Percentiles rank a stretch among this genome's conserved stretches.
Evolutionary conservation across 257 asterid genomes (phyloP).

Genomic region (Nicotiana otophora): DNA sequence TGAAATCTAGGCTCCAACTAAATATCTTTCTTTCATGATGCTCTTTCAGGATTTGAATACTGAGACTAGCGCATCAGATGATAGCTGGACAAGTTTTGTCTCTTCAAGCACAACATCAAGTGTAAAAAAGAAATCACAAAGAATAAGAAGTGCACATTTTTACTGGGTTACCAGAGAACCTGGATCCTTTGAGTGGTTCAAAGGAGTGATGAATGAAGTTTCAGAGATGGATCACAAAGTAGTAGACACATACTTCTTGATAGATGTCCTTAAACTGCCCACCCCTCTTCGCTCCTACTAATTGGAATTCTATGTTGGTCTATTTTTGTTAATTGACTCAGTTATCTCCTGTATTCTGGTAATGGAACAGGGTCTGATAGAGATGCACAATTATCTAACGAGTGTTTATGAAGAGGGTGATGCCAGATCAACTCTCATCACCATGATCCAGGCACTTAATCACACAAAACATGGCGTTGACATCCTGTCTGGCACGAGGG

Average conservation of each 20-base stretch:
- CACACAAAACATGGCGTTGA: constrained; percentile 95
- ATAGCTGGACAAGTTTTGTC: constrained; percentile 59
- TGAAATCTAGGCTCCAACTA: background rate
- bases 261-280: background rate
- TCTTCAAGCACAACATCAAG: constrained; percentile 45
- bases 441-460: constrained; percentile 92
- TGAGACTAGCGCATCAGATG: constrained; percentile 60
- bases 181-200: constrained; percentile 92
- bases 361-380: constrained; percentile 70
- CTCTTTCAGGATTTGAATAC: constrained; percentile 54
- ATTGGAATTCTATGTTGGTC: background rate
- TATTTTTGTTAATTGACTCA: background rate
- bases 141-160: constrained; percentile 59
- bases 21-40: background rate
- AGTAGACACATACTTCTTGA: constrained; percentile 8
- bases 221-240: constrained; percentile 93
- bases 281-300: background rate
- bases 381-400: constrained; percentile 92
- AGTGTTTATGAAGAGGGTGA: constrained; percentile 92
- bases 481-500: constrained; percentile 89
- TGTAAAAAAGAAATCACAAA: constrained; percentile 46
- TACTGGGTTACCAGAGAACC: constrained; percentile 92
- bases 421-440: constrained; percentile 88
- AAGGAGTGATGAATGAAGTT: constrained; percentile 86
- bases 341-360: constrained; percentile 3